phyloP scores from a whole-genome alignment of 2,329 filamentous ascomycete genomes.

The Fusarium continuum region DNA sequence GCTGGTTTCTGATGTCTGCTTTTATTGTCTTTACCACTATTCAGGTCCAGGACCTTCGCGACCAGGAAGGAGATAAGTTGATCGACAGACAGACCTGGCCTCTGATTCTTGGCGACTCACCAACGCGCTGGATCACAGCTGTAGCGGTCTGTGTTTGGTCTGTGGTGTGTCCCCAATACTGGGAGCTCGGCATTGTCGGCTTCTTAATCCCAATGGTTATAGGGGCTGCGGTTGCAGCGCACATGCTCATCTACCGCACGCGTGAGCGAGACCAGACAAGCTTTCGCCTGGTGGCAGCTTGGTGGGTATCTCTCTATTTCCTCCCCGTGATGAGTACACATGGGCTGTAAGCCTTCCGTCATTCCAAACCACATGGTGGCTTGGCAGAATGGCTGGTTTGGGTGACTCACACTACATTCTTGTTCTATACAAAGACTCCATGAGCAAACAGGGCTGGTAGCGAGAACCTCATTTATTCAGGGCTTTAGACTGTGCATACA shows the following conservation, averaged over 20 bases:
- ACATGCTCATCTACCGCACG: constrained; percentile 27
- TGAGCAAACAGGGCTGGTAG: too few species aligned
- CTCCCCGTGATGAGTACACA: constrained; percentile 22
- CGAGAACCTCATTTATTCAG: too few species aligned
- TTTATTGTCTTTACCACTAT: constrained; percentile 40
- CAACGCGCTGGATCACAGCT: constrained; percentile 33
- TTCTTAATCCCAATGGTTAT: constrained; percentile 1
- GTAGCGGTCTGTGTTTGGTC: constrained; percentile 29
- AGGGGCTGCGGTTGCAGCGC: constrained; percentile 10
- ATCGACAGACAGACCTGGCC: constrained; percentile 39
- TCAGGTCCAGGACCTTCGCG: constrained; percentile 39
- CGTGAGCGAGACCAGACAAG: constrained; percentile 22
- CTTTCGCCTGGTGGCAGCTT: constrained; percentile 28
- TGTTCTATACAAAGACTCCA: not conserved
- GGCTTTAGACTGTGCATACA: too few species aligned
- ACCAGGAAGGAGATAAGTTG: constrained; percentile 37
- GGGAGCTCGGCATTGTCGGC: constrained; percentile 15
- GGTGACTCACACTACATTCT: too few species aligned
- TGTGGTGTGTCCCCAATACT: constrained; percentile 27
- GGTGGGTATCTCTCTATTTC: constrained; percentile 34
- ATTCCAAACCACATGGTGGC: too few species aligned
- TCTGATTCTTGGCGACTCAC: constrained; percentile 35
- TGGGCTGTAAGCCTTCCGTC: constrained; percentile 5
- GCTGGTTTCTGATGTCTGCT: constrained; percentile 34
- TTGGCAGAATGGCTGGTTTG: too few species aligned